phyloP scores from a whole-genome alignment of 331 rosid genomes.

The Quercus phellos region DNA sequence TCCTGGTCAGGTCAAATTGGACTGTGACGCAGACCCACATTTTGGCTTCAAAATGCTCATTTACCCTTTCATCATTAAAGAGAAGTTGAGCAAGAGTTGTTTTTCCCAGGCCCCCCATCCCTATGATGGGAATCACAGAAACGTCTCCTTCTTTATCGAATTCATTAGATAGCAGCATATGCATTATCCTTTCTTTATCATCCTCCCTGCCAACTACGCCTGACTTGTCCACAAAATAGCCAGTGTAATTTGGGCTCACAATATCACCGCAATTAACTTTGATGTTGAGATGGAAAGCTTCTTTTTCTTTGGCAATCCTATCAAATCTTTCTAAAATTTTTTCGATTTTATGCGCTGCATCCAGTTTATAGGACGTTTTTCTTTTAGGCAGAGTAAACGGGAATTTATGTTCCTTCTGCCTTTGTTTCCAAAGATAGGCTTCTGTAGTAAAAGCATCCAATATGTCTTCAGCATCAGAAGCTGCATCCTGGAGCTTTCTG shows the following conservation, averaged over 20 bases:
- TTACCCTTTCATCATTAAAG: constrained; percentile 11
- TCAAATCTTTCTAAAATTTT: neutral
- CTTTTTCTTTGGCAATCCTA: neutral
- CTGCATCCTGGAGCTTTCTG: neutral
- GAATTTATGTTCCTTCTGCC: neutral
- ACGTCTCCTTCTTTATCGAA: neutral
- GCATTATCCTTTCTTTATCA: neutral
- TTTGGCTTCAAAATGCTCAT: constrained; percentile 22
- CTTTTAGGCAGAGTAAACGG: neutral
- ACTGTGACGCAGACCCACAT: constrained; percentile 39
- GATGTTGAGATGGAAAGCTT: neutral
- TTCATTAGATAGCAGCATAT: constrained; percentile 6
- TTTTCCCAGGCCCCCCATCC: constrained; percentile 55
- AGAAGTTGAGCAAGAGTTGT: constrained; percentile 27
- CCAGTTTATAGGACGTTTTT: neutral
- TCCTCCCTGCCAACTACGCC: too few relatives aligned
- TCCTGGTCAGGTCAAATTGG: constrained; percentile 29
- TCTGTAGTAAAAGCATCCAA: neutral
- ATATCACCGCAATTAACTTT: neutral
- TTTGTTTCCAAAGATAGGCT: neutral
- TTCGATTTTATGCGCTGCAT: neutral
- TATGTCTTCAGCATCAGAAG: neutral
- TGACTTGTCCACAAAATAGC: neutral
- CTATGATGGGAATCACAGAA: constrained; percentile 24
- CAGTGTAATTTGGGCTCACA: neutral